phyloP scores from a whole-genome alignment of 2,329 filamentous ascomycete genomes.

The Ceratocystis harringtonii region DNA sequence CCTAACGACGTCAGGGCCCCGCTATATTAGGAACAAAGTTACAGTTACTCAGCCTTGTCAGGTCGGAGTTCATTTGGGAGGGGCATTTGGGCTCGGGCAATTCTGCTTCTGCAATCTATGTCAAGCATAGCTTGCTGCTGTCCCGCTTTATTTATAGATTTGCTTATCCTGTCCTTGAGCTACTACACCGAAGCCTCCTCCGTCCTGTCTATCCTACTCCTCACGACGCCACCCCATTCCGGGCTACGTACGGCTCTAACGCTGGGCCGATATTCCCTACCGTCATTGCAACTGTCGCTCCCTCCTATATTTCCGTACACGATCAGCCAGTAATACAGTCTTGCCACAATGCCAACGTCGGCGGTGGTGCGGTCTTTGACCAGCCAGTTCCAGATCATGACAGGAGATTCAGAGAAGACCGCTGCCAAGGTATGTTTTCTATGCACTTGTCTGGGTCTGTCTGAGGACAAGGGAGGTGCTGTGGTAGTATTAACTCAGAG shows the following conservation, averaged over 20 bases:
- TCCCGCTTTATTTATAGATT: neutral
- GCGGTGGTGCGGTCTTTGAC: conserved; percentile 27
- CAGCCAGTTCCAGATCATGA: conserved; percentile 30
- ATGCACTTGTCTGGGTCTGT: neutral
- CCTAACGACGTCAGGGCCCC: neutral
- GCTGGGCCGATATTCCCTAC: too few species aligned
- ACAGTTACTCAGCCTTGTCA: neutral
- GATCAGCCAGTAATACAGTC: neutral
- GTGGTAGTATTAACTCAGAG: neutral
- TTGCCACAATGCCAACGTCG: conserved; percentile 3
- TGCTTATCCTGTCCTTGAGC: neutral
- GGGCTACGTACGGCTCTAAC: neutral
- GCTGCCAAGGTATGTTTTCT: conserved; percentile 31
- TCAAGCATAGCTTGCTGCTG: neutral
- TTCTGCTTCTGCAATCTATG: neutral
- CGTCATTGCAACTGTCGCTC: too few species aligned
- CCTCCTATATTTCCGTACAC: too few species aligned
- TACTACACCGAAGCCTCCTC: neutral
- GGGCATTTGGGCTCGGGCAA: neutral
- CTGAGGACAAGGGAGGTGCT: too few species aligned
- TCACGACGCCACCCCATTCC: neutral
- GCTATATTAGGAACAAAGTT: neutral
- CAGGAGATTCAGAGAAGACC: conserved; percentile 30
- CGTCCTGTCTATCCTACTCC: too few species aligned
- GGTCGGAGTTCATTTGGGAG: neutral